Evolutionary conservation across 192 early-diverging fungal species (phyloP).

Genomic region (Backusella tarrabulga): DNA sequence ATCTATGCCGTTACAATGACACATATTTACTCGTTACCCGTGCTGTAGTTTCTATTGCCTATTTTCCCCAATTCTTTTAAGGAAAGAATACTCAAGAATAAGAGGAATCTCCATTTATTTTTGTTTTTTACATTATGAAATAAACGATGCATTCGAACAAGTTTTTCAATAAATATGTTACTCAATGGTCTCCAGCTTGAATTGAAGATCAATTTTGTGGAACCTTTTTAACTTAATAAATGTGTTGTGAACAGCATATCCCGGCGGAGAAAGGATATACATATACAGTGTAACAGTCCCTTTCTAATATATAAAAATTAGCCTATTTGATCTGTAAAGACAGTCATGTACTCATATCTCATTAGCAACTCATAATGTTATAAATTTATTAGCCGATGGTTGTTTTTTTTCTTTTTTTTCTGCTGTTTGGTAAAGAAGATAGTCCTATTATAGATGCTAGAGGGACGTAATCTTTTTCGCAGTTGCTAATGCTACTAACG

Average conservation of each 20-base stretch:
- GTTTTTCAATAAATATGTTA: background rate
- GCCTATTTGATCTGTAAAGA: background rate
- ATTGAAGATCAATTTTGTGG: constrained; percentile 3
- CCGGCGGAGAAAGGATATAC: background rate
- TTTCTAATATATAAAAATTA: background rate
- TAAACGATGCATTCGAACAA: background rate
- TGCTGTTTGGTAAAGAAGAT: background rate
- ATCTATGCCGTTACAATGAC: background rate
- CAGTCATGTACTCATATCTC: background rate
- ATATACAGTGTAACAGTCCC: background rate
- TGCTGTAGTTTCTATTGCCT: background rate
- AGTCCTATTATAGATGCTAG: background rate
- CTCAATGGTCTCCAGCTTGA: background rate
- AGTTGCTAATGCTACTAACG: background rate
- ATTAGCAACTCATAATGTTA: background rate
- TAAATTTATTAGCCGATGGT: background rate
- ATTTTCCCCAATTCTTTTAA: background rate
- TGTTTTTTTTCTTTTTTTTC: background rate
- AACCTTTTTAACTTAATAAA: constrained; percentile 7
- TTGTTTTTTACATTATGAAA: background rate
- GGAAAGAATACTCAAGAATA: background rate
- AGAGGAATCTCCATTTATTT: background rate
- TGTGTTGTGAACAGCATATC: constrained; percentile 1
- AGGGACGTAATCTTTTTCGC: background rate
- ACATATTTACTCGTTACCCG: background rate